Evolutionary conservation across 2,329 filamentous ascomycete genomes (phyloP), one percentile per base, ranked within the genome.

Genomic region (Diaporthe velutina): DNA sequence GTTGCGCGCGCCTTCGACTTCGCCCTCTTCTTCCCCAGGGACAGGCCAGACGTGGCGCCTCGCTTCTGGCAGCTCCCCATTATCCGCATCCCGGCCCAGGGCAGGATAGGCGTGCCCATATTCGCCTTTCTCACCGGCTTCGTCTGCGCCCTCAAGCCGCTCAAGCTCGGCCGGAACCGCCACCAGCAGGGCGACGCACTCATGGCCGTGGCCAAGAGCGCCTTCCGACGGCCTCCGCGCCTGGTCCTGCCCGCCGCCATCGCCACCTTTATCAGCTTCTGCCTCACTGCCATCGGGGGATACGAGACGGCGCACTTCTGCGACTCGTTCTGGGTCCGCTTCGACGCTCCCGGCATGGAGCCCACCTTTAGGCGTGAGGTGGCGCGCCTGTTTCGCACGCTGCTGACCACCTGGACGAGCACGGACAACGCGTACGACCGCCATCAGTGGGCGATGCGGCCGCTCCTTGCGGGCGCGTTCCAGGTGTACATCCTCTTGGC

Each of bases 91-190:
- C 86, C 87, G 40, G 88, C 84, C 82, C 88, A 90, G 79, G 88
- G 88, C 58, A 85, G 87, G 30, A 85, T 89, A 40, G 88, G 88
- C 57, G 88, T 90, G 45, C 88, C 88, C 74, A 88, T 89, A 79
- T 90, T 90, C 77, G 87, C 87, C 68, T 88, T 90, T 77, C 81
- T 90, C 71, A 90, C 88, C 1, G 88, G 88, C 74, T 90, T 89
- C 76, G 88, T 90, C 30, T 89, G 88, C 79, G 88, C 87, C 38
- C 83, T 90, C 74, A 90, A 90, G 79, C 88, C 88, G 2, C 80
- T 90, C 19, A 88, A 87, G 79, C 85, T 87, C 58, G 85, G 86
- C 45, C 81, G 80, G 28, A 86, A 86, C 45, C 83, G 85, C 12
- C 85, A 85, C 54, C 86, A 89, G 77, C 77, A 83, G 19, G 85